These are phyloP conservation scores for Serendipita indica DNA, from an alignment of 768 basidiomycete species.

Conservation along the genomic window DNA sequence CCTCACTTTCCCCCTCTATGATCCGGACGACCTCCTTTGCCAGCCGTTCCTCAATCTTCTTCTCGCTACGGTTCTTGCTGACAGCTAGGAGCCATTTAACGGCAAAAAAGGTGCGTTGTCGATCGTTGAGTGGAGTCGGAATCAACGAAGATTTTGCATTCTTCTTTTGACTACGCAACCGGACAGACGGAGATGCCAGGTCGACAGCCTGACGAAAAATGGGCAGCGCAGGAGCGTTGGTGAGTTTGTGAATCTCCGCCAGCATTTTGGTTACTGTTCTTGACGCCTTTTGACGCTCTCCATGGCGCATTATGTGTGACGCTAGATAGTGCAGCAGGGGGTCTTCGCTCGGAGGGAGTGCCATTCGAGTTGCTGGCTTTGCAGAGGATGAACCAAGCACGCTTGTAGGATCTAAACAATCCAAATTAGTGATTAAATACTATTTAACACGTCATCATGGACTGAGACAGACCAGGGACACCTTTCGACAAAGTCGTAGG, in stretches of 20 bases:
- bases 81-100: conserved; percentile 58
- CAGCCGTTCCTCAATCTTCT: conserved; percentile 49
- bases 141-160: conserved; percentile 50
- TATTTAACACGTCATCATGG: neutral
- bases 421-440: neutral
- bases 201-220: conserved; percentile 61
- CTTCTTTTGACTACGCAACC: conserved; percentile 38
- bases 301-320: conserved; percentile 44
- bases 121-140: conserved; percentile 63
- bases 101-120: conserved; percentile 58
- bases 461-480: no score
- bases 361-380: conserved; percentile 3
- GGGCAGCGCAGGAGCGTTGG: conserved; percentile 63
- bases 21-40: conserved; percentile 66
- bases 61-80: conserved; percentile 40
- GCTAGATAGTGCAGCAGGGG: conserved; percentile 58
- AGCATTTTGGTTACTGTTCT: conserved; percentile 45
- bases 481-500: no score
- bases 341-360: conserved; percentile 56
- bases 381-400: neutral
- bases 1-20: conserved; percentile 25
- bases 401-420: neutral
- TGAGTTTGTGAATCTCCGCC: conserved; percentile 56
- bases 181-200: conserved; percentile 55
- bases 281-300: conserved; percentile 47